A percentile compares a stretch with the other conserved stretches of the same genome.
Evolutionary conservation across 169 alveolate genomes (phyloP).

Genomic region (Cryptosporidium baileyi): DNA sequence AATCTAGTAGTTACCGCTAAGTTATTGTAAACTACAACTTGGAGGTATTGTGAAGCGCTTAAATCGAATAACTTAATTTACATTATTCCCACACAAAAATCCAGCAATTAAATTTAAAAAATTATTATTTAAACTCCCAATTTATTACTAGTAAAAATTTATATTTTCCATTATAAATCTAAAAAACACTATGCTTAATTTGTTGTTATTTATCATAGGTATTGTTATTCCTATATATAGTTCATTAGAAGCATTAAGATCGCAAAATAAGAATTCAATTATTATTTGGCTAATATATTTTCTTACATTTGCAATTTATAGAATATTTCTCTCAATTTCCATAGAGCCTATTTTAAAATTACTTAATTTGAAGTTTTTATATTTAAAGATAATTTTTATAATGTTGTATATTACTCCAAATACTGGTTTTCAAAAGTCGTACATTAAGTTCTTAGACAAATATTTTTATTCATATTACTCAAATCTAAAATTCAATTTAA

Average conservation of each 20-base stretch:
- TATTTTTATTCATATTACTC: not conserved
- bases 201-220: not conserved
- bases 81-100: too few species aligned
- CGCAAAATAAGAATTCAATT: not conserved
- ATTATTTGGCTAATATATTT: constrained; percentile 37
- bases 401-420: constrained; percentile 11
- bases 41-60: too few species aligned
- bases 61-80: too few species aligned
- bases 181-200: too few species aligned
- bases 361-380: not conserved
- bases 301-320: not conserved
- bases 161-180: too few species aligned
- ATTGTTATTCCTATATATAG: constrained; percentile 27
- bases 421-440: constrained; percentile 53
- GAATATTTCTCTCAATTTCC: not conserved
- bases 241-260: constrained; percentile 10
- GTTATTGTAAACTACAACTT: too few species aligned
- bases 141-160: too few species aligned
- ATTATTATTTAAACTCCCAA: too few species aligned
- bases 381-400: constrained; percentile 4
- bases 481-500: not conserved
- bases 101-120: too few species aligned
- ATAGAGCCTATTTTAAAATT: constrained; percentile 7
- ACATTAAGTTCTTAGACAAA: not conserved
- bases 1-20: too few species aligned